phyloP scores from a whole-genome alignment of 2,329 filamentous ascomycete genomes.

The Chalaropsis ovoidea region DNA sequence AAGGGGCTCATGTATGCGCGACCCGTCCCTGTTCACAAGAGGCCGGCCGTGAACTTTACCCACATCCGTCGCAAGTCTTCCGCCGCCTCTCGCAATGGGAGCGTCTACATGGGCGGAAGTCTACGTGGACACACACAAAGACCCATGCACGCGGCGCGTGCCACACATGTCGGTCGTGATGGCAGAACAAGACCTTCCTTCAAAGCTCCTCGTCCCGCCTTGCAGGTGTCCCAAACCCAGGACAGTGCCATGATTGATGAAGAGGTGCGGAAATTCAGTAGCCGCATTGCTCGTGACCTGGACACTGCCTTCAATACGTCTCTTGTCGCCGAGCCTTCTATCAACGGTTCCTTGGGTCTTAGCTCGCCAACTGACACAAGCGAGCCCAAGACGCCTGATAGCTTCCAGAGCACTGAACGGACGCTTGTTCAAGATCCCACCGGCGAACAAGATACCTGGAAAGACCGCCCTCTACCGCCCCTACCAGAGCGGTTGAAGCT shows the following conservation, averaged over 20 bases:
- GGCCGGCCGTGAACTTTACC: slow-evolving; percentile 45
- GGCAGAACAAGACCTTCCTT: slow-evolving; percentile 15
- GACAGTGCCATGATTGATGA: slow-evolving; percentile 43
- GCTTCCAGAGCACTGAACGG: slow-evolving; percentile 29
- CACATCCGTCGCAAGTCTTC: slow-evolving; percentile 33
- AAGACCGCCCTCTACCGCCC: slow-evolving; percentile 43
- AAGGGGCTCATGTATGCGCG: slow-evolving; percentile 22
- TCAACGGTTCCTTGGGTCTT: slow-evolving; percentile 14
- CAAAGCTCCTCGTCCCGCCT: not conserved
- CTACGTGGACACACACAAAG: not conserved
- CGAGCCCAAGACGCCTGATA: slow-evolving; percentile 18
- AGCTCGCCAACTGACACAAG: slow-evolving; percentile 22
- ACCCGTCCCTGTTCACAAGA: slow-evolving; percentile 38
- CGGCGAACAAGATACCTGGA: slow-evolving; percentile 32
- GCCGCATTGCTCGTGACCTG: slow-evolving; percentile 74
- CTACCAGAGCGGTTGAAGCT: slow-evolving; percentile 35
- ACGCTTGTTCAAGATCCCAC: slow-evolving; percentile 29
- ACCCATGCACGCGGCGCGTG: not conserved
- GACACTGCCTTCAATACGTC: slow-evolving; percentile 82
- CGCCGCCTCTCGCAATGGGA: slow-evolving; percentile 4
- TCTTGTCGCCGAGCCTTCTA: slow-evolving; percentile 34
- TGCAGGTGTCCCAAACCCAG: slow-evolving; percentile 17
- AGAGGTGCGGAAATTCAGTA: slow-evolving; percentile 71
- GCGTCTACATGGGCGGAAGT: not conserved
- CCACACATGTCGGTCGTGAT: slow-evolving; percentile 7